A percentile compares a stretch with the other conserved stretches of the same genome.
Conservation (phyloP, 208 protist genomes). For the Angomonas deanei region DNA sequence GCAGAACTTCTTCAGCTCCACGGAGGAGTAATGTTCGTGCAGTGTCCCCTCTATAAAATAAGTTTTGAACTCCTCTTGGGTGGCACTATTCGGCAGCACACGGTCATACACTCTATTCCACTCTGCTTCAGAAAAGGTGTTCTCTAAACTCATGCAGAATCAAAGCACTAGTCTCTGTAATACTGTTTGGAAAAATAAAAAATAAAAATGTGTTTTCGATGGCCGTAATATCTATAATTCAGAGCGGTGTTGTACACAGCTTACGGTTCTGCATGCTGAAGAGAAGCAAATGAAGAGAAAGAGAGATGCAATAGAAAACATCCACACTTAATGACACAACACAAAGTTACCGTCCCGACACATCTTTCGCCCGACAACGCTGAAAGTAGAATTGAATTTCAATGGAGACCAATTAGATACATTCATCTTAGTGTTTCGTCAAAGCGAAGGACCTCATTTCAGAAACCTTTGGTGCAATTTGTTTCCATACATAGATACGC, state of each 20-base stretch:
- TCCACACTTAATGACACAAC: too few species aligned
- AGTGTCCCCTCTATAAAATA: conserved; percentile 31
- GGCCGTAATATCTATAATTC: too few species aligned
- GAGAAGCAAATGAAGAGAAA: neutral
- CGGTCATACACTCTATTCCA: conserved; percentile 54
- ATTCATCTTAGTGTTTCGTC: neutral
- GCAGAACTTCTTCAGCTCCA: conserved; percentile 67
- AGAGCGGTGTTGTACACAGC: too few species aligned
- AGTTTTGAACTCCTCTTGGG: conserved; percentile 44
- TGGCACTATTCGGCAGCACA: conserved; percentile 52
- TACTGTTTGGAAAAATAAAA: neutral
- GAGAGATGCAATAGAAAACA: conserved; percentile 3
- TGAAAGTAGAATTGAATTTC: neutral
- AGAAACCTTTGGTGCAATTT: too few species aligned
- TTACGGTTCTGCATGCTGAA: neutral
- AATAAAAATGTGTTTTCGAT: too few species aligned
- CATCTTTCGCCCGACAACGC: too few species aligned
- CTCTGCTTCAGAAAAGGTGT: conserved; percentile 28
- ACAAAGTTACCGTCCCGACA: too few species aligned
- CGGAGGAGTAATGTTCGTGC: conserved; percentile 43
- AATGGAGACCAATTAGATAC: neutral
- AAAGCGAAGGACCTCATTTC: neutral
- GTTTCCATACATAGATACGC: too few species aligned
- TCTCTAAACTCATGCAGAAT: neutral
- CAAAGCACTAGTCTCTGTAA: neutral